Base-by-base conservation (phyloP, 2,329 filamentous ascomycete species). In the Trichoderma harzianum region DNA sequence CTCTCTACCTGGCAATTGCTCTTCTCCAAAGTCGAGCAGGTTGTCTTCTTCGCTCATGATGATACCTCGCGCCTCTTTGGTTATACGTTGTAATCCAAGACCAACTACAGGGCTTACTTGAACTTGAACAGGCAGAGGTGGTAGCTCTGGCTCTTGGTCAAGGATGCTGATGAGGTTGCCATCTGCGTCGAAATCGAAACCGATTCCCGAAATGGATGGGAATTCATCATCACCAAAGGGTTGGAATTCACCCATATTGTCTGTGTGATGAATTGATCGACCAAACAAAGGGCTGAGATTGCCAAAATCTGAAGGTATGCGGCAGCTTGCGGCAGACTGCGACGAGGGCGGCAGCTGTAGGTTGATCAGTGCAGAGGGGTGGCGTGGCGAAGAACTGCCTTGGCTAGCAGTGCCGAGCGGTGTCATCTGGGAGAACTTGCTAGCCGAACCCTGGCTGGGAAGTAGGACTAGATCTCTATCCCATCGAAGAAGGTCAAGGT, bases 141-240 rank as follows among this genome's bases (percentile, higher is more conserved):
- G 86, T 36, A 88, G 78, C 43, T 85, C 83, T 24, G 79, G 79
- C 60, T 86, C 84, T 21, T 82, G 76, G 18, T 85, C 83, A 14
- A 79, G 72, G 4, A 83, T 74, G 28, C 81, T 80, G 53, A 86
- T 75, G 43, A 88, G 76, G 72, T 87, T 87, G 47, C 87, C 87
- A 11, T 87, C 78, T 28, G 79, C 83, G 72, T 88, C 86, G 67
- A 89, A 84, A n/a, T 84, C 82, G 30, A 88, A 79, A 3, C 83
- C 83, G 74, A 85, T 81, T 30, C 84, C 83, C 0, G 79, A 79
- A 24, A 83, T 75, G 6, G 78, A 76, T 10, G 79, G 80, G 30
- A 84, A 76, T 3, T 84, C 82, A 12, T 86, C 82, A 0, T 82
- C 80, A 10, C 75, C 79, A 21, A 85, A 80, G 2, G 80, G 79